A percentile compares a stretch with the other conserved stretches of the same genome.
Conservation (phyloP, 331 rosid genomes). For the Cydonia oblonga region DNA sequence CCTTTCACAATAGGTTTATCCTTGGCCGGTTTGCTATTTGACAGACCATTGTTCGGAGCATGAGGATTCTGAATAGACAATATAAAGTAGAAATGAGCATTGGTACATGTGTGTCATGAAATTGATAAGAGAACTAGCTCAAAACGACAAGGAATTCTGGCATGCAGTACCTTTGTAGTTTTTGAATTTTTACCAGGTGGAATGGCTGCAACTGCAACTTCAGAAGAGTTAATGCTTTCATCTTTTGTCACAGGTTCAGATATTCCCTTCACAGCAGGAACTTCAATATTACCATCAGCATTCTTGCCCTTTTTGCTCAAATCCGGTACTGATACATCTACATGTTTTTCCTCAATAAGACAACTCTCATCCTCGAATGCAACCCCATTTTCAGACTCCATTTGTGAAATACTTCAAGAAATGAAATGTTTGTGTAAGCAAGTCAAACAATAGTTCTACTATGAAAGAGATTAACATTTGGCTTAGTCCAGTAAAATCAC, state of each 20-base stretch:
- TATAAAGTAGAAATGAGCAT: background rate
- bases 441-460: background rate
- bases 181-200: slow-evolving; percentile 36
- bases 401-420: slow-evolving; percentile 16
- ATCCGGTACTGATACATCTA: slow-evolving; percentile 18
- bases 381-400: slow-evolving; percentile 69
- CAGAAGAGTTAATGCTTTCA: slow-evolving; percentile 32
- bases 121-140: background rate
- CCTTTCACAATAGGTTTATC: slow-evolving; percentile 45
- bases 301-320: slow-evolving; percentile 26
- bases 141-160: background rate
- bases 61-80: slow-evolving; percentile 32
- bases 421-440: slow-evolving; percentile 1
- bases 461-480: background rate
- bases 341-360: slow-evolving; percentile 36
- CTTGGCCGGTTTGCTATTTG: slow-evolving; percentile 50
- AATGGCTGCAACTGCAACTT: slow-evolving; percentile 28
- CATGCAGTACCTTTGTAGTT: slow-evolving; percentile 39
- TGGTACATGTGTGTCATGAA: background rate
- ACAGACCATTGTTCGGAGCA: slow-evolving; percentile 22
- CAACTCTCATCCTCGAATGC: slow-evolving; percentile 57
- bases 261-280: slow-evolving; percentile 25
- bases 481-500: background rate
- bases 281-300: slow-evolving; percentile 24
- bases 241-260: slow-evolving; percentile 27